Conservation (phyloP, 2,329 filamentous ascomycete genomes). For the Pestalotiopsis sp. region DNA sequence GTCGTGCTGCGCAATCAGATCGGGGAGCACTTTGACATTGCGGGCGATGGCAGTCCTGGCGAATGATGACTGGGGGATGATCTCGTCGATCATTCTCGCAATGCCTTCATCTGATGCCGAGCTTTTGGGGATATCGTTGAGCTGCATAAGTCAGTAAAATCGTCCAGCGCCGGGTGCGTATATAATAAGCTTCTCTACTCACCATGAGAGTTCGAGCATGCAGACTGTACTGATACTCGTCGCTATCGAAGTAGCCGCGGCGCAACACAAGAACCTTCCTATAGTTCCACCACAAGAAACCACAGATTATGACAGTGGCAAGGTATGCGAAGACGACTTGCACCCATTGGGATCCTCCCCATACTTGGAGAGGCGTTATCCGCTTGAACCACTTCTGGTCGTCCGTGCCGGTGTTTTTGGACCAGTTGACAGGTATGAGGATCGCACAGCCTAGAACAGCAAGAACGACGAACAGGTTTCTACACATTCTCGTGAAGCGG, state of each 20-base stretch:
- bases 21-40: constrained; percentile 88
- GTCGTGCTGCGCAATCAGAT: constrained; percentile 83
- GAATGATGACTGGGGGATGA: constrained; percentile 77
- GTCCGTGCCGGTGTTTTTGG: constrained; percentile 43
- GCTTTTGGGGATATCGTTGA: constrained; percentile 83
- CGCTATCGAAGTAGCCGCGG: constrained; percentile 78
- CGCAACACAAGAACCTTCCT: constrained; percentile 71
- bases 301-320: constrained; percentile 75
- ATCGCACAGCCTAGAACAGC: constrained; percentile 74
- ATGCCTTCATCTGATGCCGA: constrained; percentile 85
- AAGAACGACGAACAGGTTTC: constrained; percentile 82
- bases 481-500: constrained; percentile 85
- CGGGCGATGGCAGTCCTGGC: constrained; percentile 83
- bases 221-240: constrained; percentile 86
- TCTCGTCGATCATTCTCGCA: constrained; percentile 76
- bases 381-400: constrained; percentile 53
- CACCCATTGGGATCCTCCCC: constrained; percentile 57
- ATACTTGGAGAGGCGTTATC: constrained; percentile 63
- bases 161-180: not conserved
- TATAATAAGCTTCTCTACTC: constrained; percentile 24
- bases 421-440: constrained; percentile 79
- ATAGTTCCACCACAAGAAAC: constrained; percentile 92
- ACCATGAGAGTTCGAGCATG: constrained; percentile 75
- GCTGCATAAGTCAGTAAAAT: constrained; percentile 54
- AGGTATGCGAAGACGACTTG: constrained; percentile 62